Percentiles rank a stretch among this genome's conserved stretches.
These are phyloP conservation scores for Geotrichum aggregatum DNA, from an alignment of 1,139 yeast genomes.

Conservation along the genomic window DNA sequence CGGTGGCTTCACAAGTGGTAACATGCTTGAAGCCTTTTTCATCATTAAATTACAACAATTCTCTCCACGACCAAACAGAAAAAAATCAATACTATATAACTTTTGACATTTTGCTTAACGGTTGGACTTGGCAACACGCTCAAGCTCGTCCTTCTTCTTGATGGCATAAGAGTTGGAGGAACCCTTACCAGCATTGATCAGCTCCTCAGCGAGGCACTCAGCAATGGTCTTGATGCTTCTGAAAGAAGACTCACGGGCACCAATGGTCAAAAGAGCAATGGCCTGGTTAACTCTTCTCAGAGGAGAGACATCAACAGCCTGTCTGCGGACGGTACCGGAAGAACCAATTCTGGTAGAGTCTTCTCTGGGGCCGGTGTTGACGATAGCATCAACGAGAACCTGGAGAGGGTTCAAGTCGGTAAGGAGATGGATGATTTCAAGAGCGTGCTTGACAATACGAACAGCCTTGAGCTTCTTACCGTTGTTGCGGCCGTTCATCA, in stretches of 20 bases:
- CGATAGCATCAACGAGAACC: conserved; percentile 97
- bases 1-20: neutral
- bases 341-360: conserved; percentile 99
- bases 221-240: conserved; percentile 99
- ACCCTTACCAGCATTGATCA: conserved; percentile 99
- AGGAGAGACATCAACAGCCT: conserved; percentile 99
- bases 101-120: conserved; percentile 57
- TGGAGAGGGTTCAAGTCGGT: conserved; percentile 99
- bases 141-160: conserved; percentile 99
- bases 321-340: conserved; percentile 99
- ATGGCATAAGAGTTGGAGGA: conserved; percentile 99
- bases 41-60: conserved; percentile 4
- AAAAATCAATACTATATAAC: conserved; percentile 11
- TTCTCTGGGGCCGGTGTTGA: conserved; percentile 99
- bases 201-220: conserved; percentile 99
- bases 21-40: neutral
- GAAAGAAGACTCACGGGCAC: conserved; percentile 99
- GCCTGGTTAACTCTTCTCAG: conserved; percentile 99
- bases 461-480: conserved; percentile 99
- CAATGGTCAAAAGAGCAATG: conserved; percentile 93
- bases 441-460: conserved; percentile 98
- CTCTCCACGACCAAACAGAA: conserved; percentile 8
- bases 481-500: conserved; percentile 99
- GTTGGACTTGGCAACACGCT: conserved; percentile 99
- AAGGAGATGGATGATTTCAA: conserved; percentile 94